Evolutionary conservation across 202 grass and related monocot genomes (phyloP), one percentile per base, ranked within the genome.

Genomic region (Setaria viridis): DNA sequence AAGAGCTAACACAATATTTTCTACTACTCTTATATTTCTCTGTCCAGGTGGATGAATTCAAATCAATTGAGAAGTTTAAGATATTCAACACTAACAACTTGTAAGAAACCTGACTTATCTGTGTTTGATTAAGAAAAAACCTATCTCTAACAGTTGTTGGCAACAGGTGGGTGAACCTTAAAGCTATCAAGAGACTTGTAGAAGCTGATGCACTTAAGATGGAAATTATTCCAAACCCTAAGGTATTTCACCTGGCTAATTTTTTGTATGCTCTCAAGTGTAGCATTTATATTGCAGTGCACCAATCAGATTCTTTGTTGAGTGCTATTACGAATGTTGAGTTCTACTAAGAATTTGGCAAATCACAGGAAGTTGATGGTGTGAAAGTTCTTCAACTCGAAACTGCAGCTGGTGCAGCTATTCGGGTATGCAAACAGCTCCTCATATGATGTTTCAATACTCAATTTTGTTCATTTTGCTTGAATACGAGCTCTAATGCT

Each of bases 51-150:
- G 80, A 88, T 45, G 95, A 98, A 85, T 98, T 98, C 88, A 98
- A 98, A 76, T 98, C 93, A 43, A 99, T 99, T 70, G 94, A 99
- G 89, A 99, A 96, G 87, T 99, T 99, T 66, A 99, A 99, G 90
- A 99, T 99, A 83, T 99, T 99, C 92, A 99, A 99, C 67, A 96
- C 97, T 49, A 99, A 99, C 77, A 99, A 99, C 83, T 70, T 99
- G 97, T 97, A 94, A 87, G 90, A 70, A 85, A 82, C 54, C 29
- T 73, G 34, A 66, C 2, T 49, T 76, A 32, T 62, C 43, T 75
- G 35, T 16, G 13, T 79, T 77, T 58, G 76, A 41, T 77, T 5
- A 70, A 32, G 7, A 42, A 53, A 72, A 54, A 6, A 56, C 46
- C 67, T 17, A 48, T 54, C 21, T 57, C 86, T 91, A 77, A 87